Conservation (phyloP, 495 filamentous ascomycete genomes). For the Penicillium maclennaniae region DNA sequence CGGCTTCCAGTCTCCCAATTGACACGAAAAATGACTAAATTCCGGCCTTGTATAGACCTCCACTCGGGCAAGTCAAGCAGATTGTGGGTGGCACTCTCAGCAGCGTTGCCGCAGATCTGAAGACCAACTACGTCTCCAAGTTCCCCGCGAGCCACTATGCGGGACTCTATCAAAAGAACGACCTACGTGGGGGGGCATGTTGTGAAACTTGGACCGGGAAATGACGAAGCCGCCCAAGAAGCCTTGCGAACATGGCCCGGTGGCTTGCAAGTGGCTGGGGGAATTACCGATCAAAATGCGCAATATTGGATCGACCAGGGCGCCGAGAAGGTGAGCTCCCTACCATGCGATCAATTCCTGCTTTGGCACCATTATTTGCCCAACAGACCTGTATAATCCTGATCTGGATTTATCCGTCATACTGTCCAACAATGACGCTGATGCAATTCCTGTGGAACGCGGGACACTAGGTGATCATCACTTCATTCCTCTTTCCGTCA, state of each 20-base stretch:
- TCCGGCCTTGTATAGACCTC: slow-evolving; percentile 94
- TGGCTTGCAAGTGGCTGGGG: slow-evolving; percentile 83
- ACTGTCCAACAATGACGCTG: slow-evolving; percentile 7
- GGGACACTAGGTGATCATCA: slow-evolving; percentile 77
- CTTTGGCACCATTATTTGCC: neutral
- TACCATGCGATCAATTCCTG: neutral
- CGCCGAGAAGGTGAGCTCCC: slow-evolving; percentile 73
- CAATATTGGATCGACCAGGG: slow-evolving; percentile 79
- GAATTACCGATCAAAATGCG: slow-evolving; percentile 82
- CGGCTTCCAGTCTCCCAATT: slow-evolving; percentile 7
- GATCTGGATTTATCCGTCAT: slow-evolving; percentile 8
- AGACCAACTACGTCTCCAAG: slow-evolving; percentile 86
- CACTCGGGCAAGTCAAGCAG: slow-evolving; percentile 94
- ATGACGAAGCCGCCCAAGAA: slow-evolving; percentile 73
- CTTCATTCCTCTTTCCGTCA: slow-evolving; percentile 77
- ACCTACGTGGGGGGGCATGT: slow-evolving; percentile 77
- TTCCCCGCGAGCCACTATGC: slow-evolving; percentile 79
- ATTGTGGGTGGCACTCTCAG: slow-evolving; percentile 93
- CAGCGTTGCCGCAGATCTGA: slow-evolving; percentile 58
- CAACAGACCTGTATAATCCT: neutral
- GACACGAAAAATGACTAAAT: slow-evolving; percentile 73
- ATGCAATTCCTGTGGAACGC: slow-evolving; percentile 16
- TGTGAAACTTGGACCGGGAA: slow-evolving; percentile 90
- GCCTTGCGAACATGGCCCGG: slow-evolving; percentile 72
- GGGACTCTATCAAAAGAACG: slow-evolving; percentile 67